Conservation (phyloP, 2,329 filamentous ascomycete species). For the Arthroderma uncinatum region DNA sequence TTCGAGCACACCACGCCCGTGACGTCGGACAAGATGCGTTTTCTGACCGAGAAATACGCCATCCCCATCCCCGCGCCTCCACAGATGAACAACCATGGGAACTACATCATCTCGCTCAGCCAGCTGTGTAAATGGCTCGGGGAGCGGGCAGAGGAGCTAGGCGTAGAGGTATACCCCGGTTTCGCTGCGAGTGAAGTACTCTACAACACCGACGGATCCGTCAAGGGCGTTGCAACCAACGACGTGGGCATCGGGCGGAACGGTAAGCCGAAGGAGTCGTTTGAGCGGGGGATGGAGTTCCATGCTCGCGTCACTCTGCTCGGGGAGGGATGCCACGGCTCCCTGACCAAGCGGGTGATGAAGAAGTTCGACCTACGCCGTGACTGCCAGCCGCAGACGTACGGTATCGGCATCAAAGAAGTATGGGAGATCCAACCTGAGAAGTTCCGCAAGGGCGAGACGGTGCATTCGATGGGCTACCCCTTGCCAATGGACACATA, state of each 20-base stretch:
- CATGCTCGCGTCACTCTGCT: slow-evolving; percentile 85
- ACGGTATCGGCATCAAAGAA: slow-evolving; percentile 88
- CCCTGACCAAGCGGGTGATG: slow-evolving; percentile 84
- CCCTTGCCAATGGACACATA: slow-evolving; percentile 82
- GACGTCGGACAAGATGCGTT: slow-evolving; percentile 77
- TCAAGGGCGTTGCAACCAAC: slow-evolving; percentile 90
- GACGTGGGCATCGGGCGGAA: slow-evolving; percentile 75
- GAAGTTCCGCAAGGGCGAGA: slow-evolving; percentile 77
- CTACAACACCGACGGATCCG: slow-evolving; percentile 74
- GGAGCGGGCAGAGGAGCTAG: slow-evolving; percentile 89
- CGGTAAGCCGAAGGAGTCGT: slow-evolving; percentile 77
- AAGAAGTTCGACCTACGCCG: slow-evolving; percentile 85
- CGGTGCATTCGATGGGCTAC: slow-evolving; percentile 87
- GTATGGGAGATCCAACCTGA: slow-evolving; percentile 93
- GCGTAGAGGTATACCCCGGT: slow-evolving; percentile 91
- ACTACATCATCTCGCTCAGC: slow-evolving; percentile 93
- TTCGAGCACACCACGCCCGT: slow-evolving; percentile 84
- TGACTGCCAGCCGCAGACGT: slow-evolving; percentile 88
- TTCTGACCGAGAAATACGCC: slow-evolving; percentile 69
- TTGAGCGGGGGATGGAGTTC: slow-evolving; percentile 97
- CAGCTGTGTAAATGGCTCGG: slow-evolving; percentile 93
- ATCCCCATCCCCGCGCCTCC: slow-evolving; percentile 79
- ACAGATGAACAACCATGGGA: slow-evolving; percentile 96
- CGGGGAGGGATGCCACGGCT: slow-evolving; percentile 90
- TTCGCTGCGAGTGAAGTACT: slow-evolving; percentile 91